Conservation (phyloP, 108 stramenopile species). For the Cyclotella baltica region DNA sequence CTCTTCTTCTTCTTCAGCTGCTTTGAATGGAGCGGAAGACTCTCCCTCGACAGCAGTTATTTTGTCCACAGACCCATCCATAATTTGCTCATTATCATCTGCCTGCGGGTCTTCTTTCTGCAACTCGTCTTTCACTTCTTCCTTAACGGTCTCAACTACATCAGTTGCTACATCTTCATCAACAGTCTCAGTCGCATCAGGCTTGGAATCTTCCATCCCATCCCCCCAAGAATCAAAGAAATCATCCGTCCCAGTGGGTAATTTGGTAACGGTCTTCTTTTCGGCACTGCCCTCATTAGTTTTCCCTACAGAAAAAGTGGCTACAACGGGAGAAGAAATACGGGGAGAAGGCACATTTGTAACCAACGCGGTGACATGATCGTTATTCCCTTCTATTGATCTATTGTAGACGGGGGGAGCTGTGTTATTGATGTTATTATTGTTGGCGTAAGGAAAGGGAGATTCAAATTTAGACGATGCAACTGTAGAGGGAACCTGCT, state of each 20-base stretch:
- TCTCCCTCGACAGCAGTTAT: background rate
- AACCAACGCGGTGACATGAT: conserved; percentile 13
- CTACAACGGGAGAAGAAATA: background rate
- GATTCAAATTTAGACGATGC: background rate
- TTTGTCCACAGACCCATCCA: background rate
- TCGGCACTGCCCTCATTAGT: background rate
- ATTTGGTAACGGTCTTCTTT: conserved; percentile 8
- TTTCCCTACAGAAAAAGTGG: no score
- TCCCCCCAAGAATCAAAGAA: conserved; percentile 24
- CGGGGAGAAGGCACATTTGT: conserved; percentile 18
- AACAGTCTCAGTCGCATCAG: background rate
- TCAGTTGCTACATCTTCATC: background rate
- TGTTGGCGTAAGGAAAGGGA: background rate
- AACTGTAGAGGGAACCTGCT: background rate
- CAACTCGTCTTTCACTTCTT: no score
- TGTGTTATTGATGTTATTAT: background rate
- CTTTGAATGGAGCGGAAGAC: background rate
- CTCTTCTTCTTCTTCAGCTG: background rate
- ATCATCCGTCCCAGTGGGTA: background rate
- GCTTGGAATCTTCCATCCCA: background rate
- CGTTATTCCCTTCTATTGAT: conserved; percentile 2
- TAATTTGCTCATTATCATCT: background rate
- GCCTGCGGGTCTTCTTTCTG: conserved; percentile 1
- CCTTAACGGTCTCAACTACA: background rate
- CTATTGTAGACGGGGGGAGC: background rate